A percentile compares a stretch with the other conserved stretches of the same genome.
Evolutionary conservation across 148 eudicot genomes (phyloP).

Genomic region (Chenopodium suecicum): DNA sequence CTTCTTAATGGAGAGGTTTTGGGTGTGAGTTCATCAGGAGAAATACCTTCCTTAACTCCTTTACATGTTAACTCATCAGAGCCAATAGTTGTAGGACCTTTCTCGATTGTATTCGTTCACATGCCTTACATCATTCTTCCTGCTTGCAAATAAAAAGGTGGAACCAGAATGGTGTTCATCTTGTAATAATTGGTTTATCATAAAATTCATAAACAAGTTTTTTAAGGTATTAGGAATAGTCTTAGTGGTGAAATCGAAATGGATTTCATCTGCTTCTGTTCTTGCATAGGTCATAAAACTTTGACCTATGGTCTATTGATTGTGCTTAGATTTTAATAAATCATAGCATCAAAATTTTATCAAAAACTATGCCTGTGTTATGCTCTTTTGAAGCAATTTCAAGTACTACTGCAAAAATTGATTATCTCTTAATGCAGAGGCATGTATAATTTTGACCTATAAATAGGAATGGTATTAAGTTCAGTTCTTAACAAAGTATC

Average conservation of each 20-base stretch:
- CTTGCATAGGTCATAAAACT: not conserved
- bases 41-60: conserved; percentile 58
- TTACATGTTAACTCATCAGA: conserved; percentile 49
- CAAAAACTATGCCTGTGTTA: not conserved
- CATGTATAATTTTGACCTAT: too few relatives aligned
- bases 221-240: not conserved
- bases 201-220: not conserved
- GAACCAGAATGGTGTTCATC: conserved; percentile 26
- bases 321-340: not conserved
- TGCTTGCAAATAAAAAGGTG: conserved; percentile 58
- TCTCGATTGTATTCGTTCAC: conserved; percentile 71
- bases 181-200: conserved; percentile 13
- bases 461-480: too few relatives aligned
- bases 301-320: not conserved
- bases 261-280: not conserved
- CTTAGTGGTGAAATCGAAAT: not conserved
- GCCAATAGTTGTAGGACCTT: conserved; percentile 60
- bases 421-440: too few relatives aligned
- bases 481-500: too few relatives aligned
- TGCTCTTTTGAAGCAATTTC: too few relatives aligned
- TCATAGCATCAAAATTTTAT: not conserved
- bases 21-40: conserved; percentile 47
- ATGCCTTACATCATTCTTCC: conserved; percentile 55
- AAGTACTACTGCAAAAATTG: too few relatives aligned
- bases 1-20: conserved; percentile 70